Percentiles rank a stretch among this genome's conserved stretches.
These are phyloP conservation scores for Colletotrichum cuscutae DNA, from an alignment of 2,329 filamentous ascomycete species.

Conservation along the genomic window DNA sequence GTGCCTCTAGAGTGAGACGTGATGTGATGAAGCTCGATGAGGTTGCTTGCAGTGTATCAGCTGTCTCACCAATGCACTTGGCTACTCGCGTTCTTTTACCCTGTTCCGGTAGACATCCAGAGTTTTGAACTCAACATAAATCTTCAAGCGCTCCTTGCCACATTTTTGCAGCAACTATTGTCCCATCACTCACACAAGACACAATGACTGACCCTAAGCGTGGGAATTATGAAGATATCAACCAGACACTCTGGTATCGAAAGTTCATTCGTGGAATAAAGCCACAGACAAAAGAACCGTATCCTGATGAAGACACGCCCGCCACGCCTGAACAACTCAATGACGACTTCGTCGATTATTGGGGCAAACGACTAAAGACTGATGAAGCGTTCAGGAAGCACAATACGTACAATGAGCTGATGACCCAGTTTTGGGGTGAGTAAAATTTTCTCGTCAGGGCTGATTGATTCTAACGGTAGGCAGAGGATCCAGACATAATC, in stretches of 20 bases:
- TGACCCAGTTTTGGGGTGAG: neutral
- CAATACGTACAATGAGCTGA: neutral
- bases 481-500: neutral
- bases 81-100: too few relatives aligned
- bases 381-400: neutral
- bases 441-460: neutral
- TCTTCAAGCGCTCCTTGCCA: neutral
- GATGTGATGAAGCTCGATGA: too few relatives aligned
- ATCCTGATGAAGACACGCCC: neutral
- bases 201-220: neutral
- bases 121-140: neutral
- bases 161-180: neutral
- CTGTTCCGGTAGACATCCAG: too few relatives aligned
- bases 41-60: too few relatives aligned
- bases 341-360: neutral
- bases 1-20: too few relatives aligned
- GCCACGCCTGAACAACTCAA: neutral
- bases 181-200: neutral
- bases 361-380: neutral
- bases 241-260: neutral
- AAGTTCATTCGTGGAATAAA: neutral
- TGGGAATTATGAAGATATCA: neutral
- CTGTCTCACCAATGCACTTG: too few relatives aligned
- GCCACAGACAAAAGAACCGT: neutral
- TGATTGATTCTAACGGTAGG: neutral